Base-by-base conservation (phyloP, 2,329 filamentous ascomycete genomes). In the Penicillium sp. region DNA sequence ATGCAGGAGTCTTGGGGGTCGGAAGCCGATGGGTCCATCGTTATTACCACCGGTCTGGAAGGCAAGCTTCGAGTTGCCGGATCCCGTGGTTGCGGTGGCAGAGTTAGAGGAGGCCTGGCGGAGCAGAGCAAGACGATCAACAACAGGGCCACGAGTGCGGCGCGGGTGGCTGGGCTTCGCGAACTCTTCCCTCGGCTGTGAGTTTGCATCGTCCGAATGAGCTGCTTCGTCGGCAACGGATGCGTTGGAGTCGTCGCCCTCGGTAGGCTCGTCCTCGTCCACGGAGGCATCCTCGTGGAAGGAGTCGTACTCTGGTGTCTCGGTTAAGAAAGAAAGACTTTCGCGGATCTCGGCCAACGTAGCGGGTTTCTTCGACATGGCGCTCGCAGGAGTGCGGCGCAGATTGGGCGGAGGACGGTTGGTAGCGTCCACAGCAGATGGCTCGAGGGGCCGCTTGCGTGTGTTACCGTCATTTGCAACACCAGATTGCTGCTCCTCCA, bases 261-360 rank as follows among this genome's bases (percentile, higher is more conserved):
- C 52, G 23, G 53, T 31, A 13, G 29, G 44, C 3, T 54, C 69
- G 5, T 82, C 69, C 8, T 82, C 79, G n/a, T 83, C 80, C 10
- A 74, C 51, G 2, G 78, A 80, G 8, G 79, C 79, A 43, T 84
- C 82, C 39, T 80, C 81, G 3, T 82, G 81, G 58, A 80, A 80
- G n/a, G 81, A 83, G 27, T 81, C 80, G 48, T 78, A 80, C 46
- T 81, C 76, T n/a, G 80, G 80, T 39, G 85, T 83, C 51, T 96
- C 92, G 16, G 96, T 87, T 10, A 97, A 82, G 72, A 89, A 90
- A 4, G 91, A 96, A 7, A 97, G 79, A 0, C 90, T 91, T 71
- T 93, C 86, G 55, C 92, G 87, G 61, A 97, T 89, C 68, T 97
- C 91, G 27, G 87, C 86, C 10, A 96, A 79, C 19, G 88, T 90